Base-by-base conservation (phyloP, 441 rosid species). In the Raphanus hybrid region DNA sequence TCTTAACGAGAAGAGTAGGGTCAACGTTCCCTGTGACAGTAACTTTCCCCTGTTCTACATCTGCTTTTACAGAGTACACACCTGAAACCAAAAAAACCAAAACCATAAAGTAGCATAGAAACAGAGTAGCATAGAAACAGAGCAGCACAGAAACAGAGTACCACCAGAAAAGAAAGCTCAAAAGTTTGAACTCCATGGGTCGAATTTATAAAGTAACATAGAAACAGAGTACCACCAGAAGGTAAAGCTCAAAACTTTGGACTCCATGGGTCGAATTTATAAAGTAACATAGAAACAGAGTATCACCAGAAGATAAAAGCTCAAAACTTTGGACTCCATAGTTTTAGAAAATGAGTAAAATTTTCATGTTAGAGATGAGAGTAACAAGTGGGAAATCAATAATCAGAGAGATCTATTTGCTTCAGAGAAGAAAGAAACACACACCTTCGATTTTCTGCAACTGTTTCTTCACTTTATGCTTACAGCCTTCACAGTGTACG, bases 401-500 rank as follows among this genome's bases (percentile, higher is more conserved):
- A 52, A 52, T 52, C 9, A 16, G 3, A 54, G 3, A 54, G 59
- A 54, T 54, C 58, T 52, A 52, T 14, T 52, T 52, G 20, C 4
- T 52, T 52, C 58, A 2, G 58, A 0, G n/a, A 20, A 37, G 54
- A 8, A 48, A 67, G 55, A 75, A 75, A 68, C 75, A 75, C 66
- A 93, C 0, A 41, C 99, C 99, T 69, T 96, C 98, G 39, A 88
- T 85, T 78, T 90, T 89, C 84, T 84, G 93, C 52, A 96, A 75
- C 12, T 87, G 85, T 73, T 89, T 93, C 92, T 73, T 88, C 15
- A 96, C 91, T 85, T 91, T 96, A 70, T 83, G 85, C 81, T 88
- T 87, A 61, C 99, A 96, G 2, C 98, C 99, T 76, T 93, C 99
- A 77, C 99, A 96, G 86, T 91, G 90, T 63, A 96, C 92, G 73